These are phyloP conservation scores for Ceratocystis albifundus DNA, from an alignment of 2,329 filamentous ascomycete species.

Conservation along the genomic window DNA sequence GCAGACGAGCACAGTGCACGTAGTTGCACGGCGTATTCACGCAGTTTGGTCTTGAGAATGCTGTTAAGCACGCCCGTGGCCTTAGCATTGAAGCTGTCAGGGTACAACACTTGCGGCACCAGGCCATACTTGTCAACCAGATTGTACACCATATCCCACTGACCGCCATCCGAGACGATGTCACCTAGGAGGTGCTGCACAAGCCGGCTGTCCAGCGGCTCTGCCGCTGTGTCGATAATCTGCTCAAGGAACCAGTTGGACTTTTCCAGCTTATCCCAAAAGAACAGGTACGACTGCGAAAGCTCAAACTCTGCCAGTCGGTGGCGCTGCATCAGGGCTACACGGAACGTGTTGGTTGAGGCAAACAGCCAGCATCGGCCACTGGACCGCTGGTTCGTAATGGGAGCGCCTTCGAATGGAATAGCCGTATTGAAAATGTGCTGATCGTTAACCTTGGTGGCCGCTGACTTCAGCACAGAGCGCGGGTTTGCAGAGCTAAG, in stretches of 20 bases:
- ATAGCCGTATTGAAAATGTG: constrained; percentile 79
- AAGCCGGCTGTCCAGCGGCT: constrained; percentile 61
- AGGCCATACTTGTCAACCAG: constrained; percentile 78
- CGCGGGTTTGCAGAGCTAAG: constrained; percentile 56
- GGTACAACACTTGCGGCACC: constrained; percentile 71
- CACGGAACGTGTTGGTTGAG: constrained; percentile 78
- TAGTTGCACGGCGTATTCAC: constrained; percentile 69
- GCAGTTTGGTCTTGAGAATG: constrained; percentile 70
- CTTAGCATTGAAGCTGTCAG: constrained; percentile 68
- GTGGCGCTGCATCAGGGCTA: constrained; percentile 79
- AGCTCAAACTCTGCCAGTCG: constrained; percentile 68
- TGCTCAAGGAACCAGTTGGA: constrained; percentile 81
- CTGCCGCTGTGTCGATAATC: constrained; percentile 59
- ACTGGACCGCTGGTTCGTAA: constrained; percentile 72
- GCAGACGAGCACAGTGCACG: constrained; percentile 82
- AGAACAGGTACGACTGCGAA: constrained; percentile 80
- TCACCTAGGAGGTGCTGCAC: constrained; percentile 56
- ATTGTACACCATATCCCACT: constrained; percentile 89
- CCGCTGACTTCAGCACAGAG: constrained; percentile 52
- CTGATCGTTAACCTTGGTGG: constrained; percentile 53
- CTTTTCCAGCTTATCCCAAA: constrained; percentile 91
- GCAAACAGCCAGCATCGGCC: constrained; percentile 90
- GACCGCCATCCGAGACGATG: constrained; percentile 69
- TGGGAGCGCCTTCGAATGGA: constrained; percentile 66
- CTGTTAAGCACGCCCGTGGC: constrained; percentile 58